Conservation (phyloP, 768 basidiomycete genomes). For the Rhizopogon salebrosus region DNA sequence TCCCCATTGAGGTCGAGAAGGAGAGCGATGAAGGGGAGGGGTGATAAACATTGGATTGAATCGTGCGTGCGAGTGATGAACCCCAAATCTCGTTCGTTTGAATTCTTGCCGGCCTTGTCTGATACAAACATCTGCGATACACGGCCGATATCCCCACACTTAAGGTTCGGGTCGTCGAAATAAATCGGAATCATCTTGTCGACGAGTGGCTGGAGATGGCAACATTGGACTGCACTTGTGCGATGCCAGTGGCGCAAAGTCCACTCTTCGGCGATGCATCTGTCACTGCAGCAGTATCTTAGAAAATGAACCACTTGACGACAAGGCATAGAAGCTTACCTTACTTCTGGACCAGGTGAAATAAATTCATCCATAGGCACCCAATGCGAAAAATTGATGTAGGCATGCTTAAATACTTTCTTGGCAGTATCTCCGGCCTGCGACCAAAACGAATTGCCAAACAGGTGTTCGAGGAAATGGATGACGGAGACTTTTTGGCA, state of each 20-base stretch:
- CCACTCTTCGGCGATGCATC: not conserved
- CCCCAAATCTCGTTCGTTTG: not conserved
- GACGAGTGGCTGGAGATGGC: constrained; percentile 6
- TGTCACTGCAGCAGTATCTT: not conserved
- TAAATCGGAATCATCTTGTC: constrained; percentile 12
- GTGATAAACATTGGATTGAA: not conserved
- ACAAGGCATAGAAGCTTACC: not conserved
- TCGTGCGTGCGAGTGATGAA: not conserved
- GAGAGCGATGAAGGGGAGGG: not conserved
- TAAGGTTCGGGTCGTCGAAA: constrained; percentile 3
- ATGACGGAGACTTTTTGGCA: no score
- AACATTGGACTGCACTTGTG: constrained; percentile 14
- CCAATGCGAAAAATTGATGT: constrained; percentile 2
- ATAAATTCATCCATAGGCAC: not conserved
- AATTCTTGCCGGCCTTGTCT: constrained; percentile 4
- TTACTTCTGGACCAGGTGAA: not conserved
- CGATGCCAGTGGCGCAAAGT: constrained; percentile 9
- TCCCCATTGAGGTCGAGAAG: not conserved
- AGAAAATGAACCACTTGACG: not conserved
- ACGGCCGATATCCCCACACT: accelerated
- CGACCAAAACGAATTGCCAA: constrained; percentile 3
- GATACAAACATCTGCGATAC: constrained; percentile 17
- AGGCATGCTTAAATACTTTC: constrained; percentile 5
- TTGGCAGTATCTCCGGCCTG: not conserved
- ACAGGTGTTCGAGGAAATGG: constrained; percentile 12